Percentiles rank a stretch among this genome's conserved stretches.
phyloP scores from a whole-genome alignment of 139 green algal species.

The Coccomyxa sp. region DNA sequence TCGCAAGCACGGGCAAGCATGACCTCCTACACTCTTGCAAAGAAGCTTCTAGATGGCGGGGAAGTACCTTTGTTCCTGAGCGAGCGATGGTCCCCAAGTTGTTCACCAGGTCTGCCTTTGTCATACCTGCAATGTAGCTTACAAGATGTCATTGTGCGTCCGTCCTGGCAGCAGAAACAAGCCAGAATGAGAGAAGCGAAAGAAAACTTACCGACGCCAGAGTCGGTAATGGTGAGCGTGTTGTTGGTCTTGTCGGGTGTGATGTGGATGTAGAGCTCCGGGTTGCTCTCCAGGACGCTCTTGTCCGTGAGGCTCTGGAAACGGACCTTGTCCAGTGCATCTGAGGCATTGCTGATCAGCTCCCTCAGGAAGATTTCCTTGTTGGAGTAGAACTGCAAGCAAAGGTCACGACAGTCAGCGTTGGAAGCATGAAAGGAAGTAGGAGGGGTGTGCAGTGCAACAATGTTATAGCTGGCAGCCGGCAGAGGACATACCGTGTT shows the following conservation, averaged over 20 bases:
- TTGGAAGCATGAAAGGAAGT: conserved; percentile 7
- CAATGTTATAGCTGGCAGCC: background rate
- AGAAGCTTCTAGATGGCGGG: background rate
- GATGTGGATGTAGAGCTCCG: conserved; percentile 90
- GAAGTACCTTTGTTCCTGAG: conserved; percentile 88
- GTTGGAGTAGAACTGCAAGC: conserved; percentile 78
- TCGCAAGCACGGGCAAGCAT: too few relatives aligned
- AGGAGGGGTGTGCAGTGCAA: background rate
- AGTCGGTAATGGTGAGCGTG: conserved; percentile 94
- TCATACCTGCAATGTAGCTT: conserved; percentile 22
- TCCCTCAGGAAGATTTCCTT: conserved; percentile 99
- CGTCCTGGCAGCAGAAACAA: too few relatives aligned
- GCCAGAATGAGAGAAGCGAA: background rate
- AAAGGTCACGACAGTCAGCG: background rate
- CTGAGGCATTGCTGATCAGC: conserved; percentile 91
- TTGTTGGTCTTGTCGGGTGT: conserved; percentile 95
- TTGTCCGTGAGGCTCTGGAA: conserved; percentile 98
- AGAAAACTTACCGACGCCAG: conserved; percentile 86
- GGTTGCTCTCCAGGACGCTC: conserved; percentile 80
- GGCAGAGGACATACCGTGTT: conserved; percentile 65
- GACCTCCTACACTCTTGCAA: too few relatives aligned
- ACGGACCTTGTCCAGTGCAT: conserved; percentile 95
- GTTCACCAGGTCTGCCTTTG: conserved; percentile 73
- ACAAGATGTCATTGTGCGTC: too few relatives aligned
- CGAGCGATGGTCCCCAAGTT: conserved; percentile 99